phyloP scores from a whole-genome alignment of 2,329 filamentous ascomycete genomes.

The Sporothrix luriei region DNA sequence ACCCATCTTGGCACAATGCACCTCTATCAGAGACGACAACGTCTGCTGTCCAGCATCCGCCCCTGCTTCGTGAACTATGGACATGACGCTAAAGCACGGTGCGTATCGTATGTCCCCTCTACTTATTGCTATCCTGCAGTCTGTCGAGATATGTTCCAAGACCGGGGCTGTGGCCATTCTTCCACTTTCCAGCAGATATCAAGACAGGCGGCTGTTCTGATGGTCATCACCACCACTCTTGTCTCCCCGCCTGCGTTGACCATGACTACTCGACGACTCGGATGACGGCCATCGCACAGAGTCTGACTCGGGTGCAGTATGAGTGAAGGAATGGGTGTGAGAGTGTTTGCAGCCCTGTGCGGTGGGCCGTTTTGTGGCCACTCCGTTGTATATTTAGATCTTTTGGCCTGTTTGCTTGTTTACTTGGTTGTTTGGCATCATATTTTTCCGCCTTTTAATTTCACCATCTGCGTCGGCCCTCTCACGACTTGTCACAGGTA shows the following conservation, averaged over 20 bases:
- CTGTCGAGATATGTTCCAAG: neutral
- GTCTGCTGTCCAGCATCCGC: neutral
- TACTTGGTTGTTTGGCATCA: neutral
- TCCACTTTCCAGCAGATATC: neutral
- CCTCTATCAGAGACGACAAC: slow-evolving; percentile 3
- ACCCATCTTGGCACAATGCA: neutral
- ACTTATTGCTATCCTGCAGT: neutral
- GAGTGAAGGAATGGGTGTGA: neutral
- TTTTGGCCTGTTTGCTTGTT: neutral
- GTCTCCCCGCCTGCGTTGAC: neutral
- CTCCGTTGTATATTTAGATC: neutral
- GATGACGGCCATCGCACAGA: neutral
- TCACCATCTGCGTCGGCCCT: neutral
- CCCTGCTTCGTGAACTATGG: neutral
- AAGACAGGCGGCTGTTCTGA: neutral
- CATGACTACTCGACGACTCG: neutral
- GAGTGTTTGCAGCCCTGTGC: slow-evolving; percentile 13
- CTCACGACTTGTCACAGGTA: slow-evolving; percentile 9
- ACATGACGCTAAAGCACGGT: neutral
- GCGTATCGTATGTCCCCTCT: neutral
- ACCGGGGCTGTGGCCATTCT: neutral
- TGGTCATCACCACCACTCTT: neutral
- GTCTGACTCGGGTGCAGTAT: slow-evolving; percentile 11
- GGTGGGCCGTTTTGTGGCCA: too few relatives aligned
- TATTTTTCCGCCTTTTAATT: neutral